Evolutionary conservation across 352 stramenopile genomes (phyloP), one percentile per base, ranked within the genome.

Genomic region (Phytopythium delawarense): DNA sequence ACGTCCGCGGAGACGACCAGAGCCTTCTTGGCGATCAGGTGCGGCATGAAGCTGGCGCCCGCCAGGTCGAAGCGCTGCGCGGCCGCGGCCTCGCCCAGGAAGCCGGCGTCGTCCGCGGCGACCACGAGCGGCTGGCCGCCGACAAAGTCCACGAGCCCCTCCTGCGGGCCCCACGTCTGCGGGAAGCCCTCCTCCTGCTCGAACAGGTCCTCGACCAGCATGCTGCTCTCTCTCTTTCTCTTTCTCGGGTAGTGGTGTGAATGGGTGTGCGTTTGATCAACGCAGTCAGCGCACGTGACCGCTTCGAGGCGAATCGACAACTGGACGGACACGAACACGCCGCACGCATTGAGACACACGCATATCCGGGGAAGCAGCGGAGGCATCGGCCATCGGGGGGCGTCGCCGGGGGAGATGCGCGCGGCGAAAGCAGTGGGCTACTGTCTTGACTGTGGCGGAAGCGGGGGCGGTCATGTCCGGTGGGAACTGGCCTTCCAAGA

Each of bases 171-270:
- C 55, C 55, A 60, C 21, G 55, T 60, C 55, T 60, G 55, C 55
- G 55, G 55, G 55, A 60, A 60, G 55, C 55, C 55, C 55, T 44
- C 55, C 55, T 60, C 55, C 55, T 60, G 55, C 55, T 60, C 55
- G 55, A 60, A 60, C 55, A 60, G 55, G 55, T 60, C 55, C 55
- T 60, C 55, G 34, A 60, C 55, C 55, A 60, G 55, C 55, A 60
- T 60, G 55, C 18, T 51, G 28, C 23, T 21, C 25, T 57, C 28
- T 57, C 8, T 50, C 20, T 3, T 35, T 54, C 4, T 37, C 46
- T 53, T 6, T 53, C 4, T 16, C 23, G 25, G 25, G 25, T 28
- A 4, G 46, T 35, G 2, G 50, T 23, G 15, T 16, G 8, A 42
- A 18, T 13, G 20, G 25, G 7, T 6, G 15, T 39, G 7, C 11